These are phyloP conservation scores for Phytophthora cryptogea DNA, from an alignment of 352 stramenopile genomes.

Conservation along the genomic window DNA sequence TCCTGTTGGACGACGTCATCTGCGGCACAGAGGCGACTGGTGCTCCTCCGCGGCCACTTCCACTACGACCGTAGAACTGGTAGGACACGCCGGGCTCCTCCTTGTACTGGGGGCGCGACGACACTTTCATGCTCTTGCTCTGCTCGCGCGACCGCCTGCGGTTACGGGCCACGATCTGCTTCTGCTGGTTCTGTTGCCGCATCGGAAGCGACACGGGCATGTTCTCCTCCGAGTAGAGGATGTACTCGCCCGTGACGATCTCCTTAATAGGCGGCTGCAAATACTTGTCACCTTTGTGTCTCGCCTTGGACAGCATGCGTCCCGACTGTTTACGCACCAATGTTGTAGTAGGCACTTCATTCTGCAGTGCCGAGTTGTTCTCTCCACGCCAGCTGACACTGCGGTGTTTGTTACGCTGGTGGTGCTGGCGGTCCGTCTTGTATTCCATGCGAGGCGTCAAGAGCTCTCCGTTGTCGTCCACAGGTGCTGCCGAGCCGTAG, in stretches of 20 bases:
- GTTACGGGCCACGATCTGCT: slow-evolving; percentile 24
- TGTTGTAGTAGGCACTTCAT: slow-evolving; percentile 21
- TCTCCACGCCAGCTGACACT: slow-evolving; percentile 8
- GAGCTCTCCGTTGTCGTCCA: slow-evolving; percentile 20
- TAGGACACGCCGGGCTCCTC: slow-evolving; percentile 54
- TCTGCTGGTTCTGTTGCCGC: slow-evolving; percentile 26
- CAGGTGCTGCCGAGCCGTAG: slow-evolving; percentile 3
- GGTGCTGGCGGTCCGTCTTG: slow-evolving; percentile 2
- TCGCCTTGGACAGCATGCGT: slow-evolving; percentile 46
- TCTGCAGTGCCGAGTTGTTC: neutral
- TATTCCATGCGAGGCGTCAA: slow-evolving; percentile 23
- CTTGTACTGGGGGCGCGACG: slow-evolving; percentile 21
- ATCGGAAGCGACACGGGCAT: slow-evolving; percentile 26
- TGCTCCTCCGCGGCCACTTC: slow-evolving; percentile 22
- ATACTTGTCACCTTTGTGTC: slow-evolving; percentile 28
- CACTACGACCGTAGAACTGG: slow-evolving; percentile 65
- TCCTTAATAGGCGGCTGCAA: slow-evolving; percentile 32
- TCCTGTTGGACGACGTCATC: slow-evolving; percentile 27
- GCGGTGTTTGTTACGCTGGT: slow-evolving; percentile 11
- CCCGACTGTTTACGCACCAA: slow-evolving; percentile 65
- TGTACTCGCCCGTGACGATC: slow-evolving; percentile 37
- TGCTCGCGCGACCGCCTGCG: slow-evolving; percentile 23
- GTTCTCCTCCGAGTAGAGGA: slow-evolving; percentile 41
- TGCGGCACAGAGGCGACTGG: slow-evolving; percentile 9
- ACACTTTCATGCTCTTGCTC: slow-evolving; percentile 27